Conservation (phyloP, 2,329 filamentous ascomycete species). For the Claviceps monticola region DNA sequence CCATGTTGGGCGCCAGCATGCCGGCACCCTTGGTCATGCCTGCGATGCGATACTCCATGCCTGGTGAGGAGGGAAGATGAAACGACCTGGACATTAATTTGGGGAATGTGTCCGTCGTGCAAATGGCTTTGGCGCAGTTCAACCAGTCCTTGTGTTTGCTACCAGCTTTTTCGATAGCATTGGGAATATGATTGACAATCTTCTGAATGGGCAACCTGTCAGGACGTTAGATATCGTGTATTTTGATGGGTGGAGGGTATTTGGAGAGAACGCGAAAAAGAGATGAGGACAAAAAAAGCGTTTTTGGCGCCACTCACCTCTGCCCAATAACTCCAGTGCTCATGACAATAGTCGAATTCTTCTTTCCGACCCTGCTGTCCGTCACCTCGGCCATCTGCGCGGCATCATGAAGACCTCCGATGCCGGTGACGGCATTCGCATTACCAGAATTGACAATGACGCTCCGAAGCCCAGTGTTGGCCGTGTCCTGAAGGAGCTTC, state of each 20-base stretch:
- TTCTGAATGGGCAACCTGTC: slow-evolving; percentile 73
- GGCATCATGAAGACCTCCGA: slow-evolving; percentile 79
- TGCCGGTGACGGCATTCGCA: slow-evolving; percentile 92
- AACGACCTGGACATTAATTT: slow-evolving; percentile 84
- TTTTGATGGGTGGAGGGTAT: too few relatives aligned
- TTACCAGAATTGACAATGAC: slow-evolving; percentile 93
- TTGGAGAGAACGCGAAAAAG: too few relatives aligned
- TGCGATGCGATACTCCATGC: slow-evolving; percentile 66
- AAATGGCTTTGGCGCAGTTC: slow-evolving; percentile 75
- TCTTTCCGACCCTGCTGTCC: slow-evolving; percentile 43
- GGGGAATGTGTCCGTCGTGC: slow-evolving; percentile 96
- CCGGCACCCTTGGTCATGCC: slow-evolving; percentile 97
- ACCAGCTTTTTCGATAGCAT: slow-evolving; percentile 57
- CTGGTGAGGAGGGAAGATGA: slow-evolving; percentile 65
- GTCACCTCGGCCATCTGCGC: slow-evolving; percentile 67
- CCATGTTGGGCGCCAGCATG: slow-evolving; percentile 99
- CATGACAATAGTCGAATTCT: slow-evolving; percentile 74
- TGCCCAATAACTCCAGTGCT: slow-evolving; percentile 97
- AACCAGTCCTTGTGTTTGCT: slow-evolving; percentile 77
- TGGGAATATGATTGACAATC: slow-evolving; percentile 71
- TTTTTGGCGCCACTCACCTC: slow-evolving; percentile 33
- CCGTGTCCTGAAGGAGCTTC: slow-evolving; percentile 51
- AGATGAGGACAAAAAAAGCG: too few relatives aligned
- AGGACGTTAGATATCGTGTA: neutral
- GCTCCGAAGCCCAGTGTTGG: slow-evolving; percentile 58